Percentiles rank a stretch among this genome's conserved stretches.
These are phyloP conservation scores for Blumeria hordei DNA, from an alignment of 2,329 filamentous ascomycete genomes.

Conservation along the genomic window DNA sequence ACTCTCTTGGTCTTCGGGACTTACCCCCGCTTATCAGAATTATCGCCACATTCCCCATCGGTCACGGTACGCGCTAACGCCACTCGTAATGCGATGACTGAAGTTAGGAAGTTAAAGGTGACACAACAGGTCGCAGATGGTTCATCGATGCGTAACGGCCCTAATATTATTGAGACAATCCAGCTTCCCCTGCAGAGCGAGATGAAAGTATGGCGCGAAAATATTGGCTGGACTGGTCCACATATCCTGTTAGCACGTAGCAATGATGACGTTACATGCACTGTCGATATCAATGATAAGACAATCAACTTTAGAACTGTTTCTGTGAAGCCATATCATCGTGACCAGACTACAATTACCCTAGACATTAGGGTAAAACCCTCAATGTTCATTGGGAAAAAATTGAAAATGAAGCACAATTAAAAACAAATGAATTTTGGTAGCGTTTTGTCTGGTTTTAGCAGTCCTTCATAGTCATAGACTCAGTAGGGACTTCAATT, in stretches of 20 bases:
- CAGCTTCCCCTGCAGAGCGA: not conserved
- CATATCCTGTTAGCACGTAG: not conserved
- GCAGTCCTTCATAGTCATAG: no score
- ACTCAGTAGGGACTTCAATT: no score
- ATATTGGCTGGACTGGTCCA: not conserved
- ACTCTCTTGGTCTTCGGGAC: not conserved
- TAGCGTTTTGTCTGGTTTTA: no score
- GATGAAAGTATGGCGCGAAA: not conserved
- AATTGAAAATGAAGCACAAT: no score
- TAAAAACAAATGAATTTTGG: no score
- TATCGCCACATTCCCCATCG: not conserved
- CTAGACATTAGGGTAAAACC: no score
- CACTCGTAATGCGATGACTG: not conserved
- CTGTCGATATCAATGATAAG: not conserved
- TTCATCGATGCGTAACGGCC: not conserved
- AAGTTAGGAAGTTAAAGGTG: conserved; percentile 2
- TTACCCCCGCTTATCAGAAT: not conserved
- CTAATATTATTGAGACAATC: not conserved
- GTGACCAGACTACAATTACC: not conserved
- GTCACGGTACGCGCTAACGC: conserved; percentile 1
- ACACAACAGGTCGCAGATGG: conserved; percentile 1
- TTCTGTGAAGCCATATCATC: not conserved
- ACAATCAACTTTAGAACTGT: not conserved
- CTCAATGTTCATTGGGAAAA: no score
- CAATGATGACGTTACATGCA: not conserved